Conservation (phyloP, 768 basidiomycete species). For the Leccinum variicolor region DNA sequence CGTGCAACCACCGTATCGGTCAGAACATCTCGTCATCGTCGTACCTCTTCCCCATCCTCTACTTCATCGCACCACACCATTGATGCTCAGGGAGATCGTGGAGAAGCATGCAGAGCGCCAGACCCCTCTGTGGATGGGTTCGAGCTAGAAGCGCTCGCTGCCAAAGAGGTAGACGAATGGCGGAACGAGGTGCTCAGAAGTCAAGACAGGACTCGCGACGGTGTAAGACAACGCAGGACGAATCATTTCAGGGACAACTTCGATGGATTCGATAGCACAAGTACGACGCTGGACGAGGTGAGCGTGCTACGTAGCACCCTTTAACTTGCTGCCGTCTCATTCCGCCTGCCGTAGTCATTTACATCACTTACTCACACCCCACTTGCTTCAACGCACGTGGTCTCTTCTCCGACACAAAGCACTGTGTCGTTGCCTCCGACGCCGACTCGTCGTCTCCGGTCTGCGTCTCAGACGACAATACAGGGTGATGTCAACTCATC, state of each 20-base stretch:
- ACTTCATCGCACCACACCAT: constrained; percentile 5
- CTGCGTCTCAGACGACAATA: constrained; percentile 15
- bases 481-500: not conserved
- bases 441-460: constrained; percentile 13
- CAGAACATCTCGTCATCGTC: constrained; percentile 16
- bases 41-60: constrained; percentile 10
- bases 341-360: constrained; percentile 37
- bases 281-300: constrained; percentile 50
- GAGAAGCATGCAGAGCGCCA: constrained; percentile 1
- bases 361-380: constrained; percentile 43
- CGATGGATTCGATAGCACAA: constrained; percentile 19
- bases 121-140: constrained; percentile 26
- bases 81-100: not conserved
- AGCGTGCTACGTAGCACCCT: constrained; percentile 1
- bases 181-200: constrained; percentile 39
- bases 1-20: constrained; percentile 25
- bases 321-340: not conserved
- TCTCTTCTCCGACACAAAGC: constrained; percentile 28
- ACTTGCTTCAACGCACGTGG: constrained; percentile 46
- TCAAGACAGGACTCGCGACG: constrained; percentile 9
- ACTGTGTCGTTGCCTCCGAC: constrained; percentile 15
- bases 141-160: constrained; percentile 53
- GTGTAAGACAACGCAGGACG: constrained; percentile 9
- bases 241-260: constrained; percentile 3
- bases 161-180: constrained; percentile 54